Evolutionary conservation across 2,329 filamentous ascomycete species (phyloP).

Genomic region (Plectosphaerella sp.): DNA sequence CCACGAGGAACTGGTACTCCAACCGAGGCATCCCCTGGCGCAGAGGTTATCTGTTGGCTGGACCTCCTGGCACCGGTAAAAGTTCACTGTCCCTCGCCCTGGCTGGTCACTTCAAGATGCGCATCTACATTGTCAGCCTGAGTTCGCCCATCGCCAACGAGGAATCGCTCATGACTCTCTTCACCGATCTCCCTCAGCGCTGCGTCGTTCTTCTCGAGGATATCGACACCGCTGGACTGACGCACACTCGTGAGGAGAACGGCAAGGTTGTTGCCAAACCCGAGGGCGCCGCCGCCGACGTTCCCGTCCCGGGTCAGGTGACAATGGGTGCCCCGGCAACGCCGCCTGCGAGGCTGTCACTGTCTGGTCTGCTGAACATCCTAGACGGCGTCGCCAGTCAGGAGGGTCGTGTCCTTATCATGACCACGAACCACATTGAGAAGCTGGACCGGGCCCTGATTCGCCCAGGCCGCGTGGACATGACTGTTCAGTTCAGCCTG

Average conservation of each 20-base stretch:
- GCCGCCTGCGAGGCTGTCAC: constrained; percentile 45
- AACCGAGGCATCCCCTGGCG: constrained; percentile 82
- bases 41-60: constrained; percentile 76
- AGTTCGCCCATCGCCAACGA: constrained; percentile 60
- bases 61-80: constrained; percentile 78
- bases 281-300: constrained; percentile 15
- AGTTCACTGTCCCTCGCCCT: constrained; percentile 67
- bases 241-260: constrained; percentile 46
- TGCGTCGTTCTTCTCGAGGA: constrained; percentile 75
- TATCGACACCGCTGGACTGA: constrained; percentile 69
- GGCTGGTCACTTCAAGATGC: constrained; percentile 65
- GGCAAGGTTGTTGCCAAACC: constrained; percentile 14
- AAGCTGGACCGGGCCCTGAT: constrained; percentile 59
- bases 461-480: constrained; percentile 58
- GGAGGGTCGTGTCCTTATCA: constrained; percentile 59
- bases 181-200: constrained; percentile 61
- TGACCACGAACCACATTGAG: constrained; percentile 62
- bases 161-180: constrained; percentile 60
- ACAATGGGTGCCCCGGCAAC: constrained; percentile 22
- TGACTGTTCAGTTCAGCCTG: constrained; percentile 51
- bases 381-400: constrained; percentile 69
- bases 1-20: constrained; percentile 72
- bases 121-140: constrained; percentile 68
- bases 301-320: constrained; percentile 24
- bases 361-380: constrained; percentile 76